These are phyloP conservation scores for Candida tibetensis DNA, from an alignment of 805 yeast species.

Conservation along the genomic window DNA sequence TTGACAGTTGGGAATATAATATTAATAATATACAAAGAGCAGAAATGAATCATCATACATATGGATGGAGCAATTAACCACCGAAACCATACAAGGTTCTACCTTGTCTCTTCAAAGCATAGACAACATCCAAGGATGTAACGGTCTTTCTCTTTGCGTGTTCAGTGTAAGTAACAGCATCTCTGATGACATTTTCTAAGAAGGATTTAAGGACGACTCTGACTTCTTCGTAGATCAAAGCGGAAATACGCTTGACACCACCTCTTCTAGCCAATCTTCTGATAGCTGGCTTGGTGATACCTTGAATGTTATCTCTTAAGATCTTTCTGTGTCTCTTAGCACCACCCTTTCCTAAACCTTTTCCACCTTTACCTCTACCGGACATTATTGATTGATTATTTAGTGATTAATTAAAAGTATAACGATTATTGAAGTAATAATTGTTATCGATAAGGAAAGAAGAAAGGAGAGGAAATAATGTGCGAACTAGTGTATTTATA, in stretches of 20 bases:
- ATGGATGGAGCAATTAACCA: conserved; percentile 56
- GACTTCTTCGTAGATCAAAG: conserved; percentile 97
- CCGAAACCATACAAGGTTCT: conserved; percentile 99
- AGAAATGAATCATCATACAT: conserved; percentile 5
- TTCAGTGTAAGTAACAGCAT: conserved; percentile 98
- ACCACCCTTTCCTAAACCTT: conserved; percentile 99
- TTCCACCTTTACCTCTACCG: conserved; percentile 99
- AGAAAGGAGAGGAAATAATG: conserved; percentile 4
- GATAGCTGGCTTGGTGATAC: conserved; percentile 99
- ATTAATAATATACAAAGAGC: conserved; percentile 9
- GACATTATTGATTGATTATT: conserved; percentile 53
- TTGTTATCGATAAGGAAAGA: conserved; percentile 11
- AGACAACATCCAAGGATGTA: conserved; percentile 96
- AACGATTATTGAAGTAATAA: conserved; percentile 10
- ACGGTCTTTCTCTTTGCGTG: conserved; percentile 99
- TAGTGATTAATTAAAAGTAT: conserved; percentile 15
- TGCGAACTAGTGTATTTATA: conserved; percentile 10
- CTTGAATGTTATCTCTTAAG: conserved; percentile 98
- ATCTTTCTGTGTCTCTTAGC: conserved; percentile 99
- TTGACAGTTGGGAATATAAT: not conserved
- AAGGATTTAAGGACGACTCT: conserved; percentile 94
- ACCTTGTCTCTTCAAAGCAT: conserved; percentile 99
- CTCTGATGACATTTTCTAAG: conserved; percentile 97
- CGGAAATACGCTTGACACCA: conserved; percentile 99
- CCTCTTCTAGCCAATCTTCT: conserved; percentile 99